Base-by-base conservation (phyloP, 805 yeast genomes). In the Saturnispora saitoi region DNA sequence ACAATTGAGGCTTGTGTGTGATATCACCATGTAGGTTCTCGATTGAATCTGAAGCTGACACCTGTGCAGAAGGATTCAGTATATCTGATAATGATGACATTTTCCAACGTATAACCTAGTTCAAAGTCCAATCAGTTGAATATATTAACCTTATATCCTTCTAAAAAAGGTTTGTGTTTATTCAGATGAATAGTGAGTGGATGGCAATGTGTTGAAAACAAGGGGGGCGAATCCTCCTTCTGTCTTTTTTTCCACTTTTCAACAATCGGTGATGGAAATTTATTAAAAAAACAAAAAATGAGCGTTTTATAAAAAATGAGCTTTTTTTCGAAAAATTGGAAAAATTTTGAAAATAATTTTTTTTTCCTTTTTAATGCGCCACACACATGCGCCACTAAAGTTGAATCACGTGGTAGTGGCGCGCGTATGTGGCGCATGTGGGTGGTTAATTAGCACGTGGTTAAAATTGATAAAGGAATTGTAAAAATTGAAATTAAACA, bases 81-180 rank as follows among this genome's bases (percentile, higher is more conserved):
- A 50, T 20, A n/a, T 48, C 24, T 7, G 50, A 50, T 24, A 50
- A 34, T n/a, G 52, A 50, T 11, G 47, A 32, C 52, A 49, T 28
- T 24, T 37, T 32, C 37, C 37, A 11, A 19, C n/a, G 28, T 24
- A 6, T 24, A 24, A 24, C 28, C 9, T 24, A 9, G 8, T 9
- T 3, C 5, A 24, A 24, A 6, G 8, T 24, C 28, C 5, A 24
- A 24, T 24, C 28, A 24, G 1, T 24, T 24, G 28, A 9, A 24
- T 6, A 6, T 6, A 24, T 24, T 6, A 24, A 24, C 8, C 28
- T 1, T 6, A 24, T 6, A 24, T 6, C n/a, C n/a, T 6, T 6
- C 28, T 6, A 3, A 24, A 24, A 9, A 24, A 24, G 8, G 28
- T 6, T 6, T 24, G 28, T 24, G 2, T 24, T 9, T 24, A 24